phyloP scores from a whole-genome alignment of 2,329 filamentous ascomycete species.

The Colletotrichum aenigma region DNA sequence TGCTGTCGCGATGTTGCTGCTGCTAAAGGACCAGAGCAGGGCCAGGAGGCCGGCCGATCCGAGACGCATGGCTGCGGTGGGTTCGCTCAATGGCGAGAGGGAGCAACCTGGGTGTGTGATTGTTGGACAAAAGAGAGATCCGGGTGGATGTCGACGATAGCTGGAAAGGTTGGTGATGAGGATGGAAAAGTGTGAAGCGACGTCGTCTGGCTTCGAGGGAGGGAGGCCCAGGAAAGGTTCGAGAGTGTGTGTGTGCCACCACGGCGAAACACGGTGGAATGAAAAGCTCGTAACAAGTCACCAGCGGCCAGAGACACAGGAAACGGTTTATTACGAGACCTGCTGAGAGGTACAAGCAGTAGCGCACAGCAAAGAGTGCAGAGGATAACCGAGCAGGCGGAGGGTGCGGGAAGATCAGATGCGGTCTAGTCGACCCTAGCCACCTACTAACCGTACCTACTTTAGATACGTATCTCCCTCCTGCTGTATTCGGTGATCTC shows the following conservation, averaged over 20 bases:
- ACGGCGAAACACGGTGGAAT: constrained; percentile 13
- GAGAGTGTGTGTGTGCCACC: neutral
- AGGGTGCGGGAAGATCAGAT: neutral
- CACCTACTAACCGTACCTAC: neutral
- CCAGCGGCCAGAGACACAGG: neutral
- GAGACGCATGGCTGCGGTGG: constrained; percentile 9
- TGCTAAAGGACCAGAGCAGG: constrained; percentile 11
- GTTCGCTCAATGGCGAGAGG: neutral
- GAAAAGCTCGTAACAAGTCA: constrained; percentile 4
- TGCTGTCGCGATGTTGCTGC: neutral
- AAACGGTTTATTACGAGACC: neutral
- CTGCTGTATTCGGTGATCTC: neutral
- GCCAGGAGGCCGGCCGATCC: constrained; percentile 11
- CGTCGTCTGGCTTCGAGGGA: neutral
- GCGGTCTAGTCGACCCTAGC: neutral
- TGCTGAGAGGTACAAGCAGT: neutral
- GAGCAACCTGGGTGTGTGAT: neutral
- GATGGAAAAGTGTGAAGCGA: neutral
- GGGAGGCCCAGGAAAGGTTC: neutral
- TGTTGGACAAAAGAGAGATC: neutral
- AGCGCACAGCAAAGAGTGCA: neutral
- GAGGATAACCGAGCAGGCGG: neutral
- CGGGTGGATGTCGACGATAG: neutral
- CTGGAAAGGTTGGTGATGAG: neutral
- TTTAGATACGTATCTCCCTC: neutral